Evolutionary conservation across 1,284 basidiomycete genomes (phyloP), one percentile per base, ranked within the genome.

Genomic region (Sporisorium scitamineum): DNA sequence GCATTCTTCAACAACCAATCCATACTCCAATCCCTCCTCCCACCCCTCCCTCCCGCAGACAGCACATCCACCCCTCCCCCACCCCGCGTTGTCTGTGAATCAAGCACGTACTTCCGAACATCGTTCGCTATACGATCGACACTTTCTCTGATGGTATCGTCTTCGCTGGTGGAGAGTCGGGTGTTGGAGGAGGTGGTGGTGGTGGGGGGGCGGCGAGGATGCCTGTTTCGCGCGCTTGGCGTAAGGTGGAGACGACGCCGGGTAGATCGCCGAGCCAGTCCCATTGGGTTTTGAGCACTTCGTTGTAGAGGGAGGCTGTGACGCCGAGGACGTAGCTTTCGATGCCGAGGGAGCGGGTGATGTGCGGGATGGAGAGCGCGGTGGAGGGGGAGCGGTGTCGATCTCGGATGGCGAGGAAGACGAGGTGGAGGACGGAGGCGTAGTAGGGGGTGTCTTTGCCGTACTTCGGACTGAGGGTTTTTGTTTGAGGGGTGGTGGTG

Each of bases 291-390:
- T 74, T 69, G 50, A 83, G 54, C 8, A 81, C 68, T 54, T 84
- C 81, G 55, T 78, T 79, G 63, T 72, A 81, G 4, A 84, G 65
- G 13, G 67, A 54, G 16, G 76, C 72, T 3, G 82, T 84, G 32
- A 80, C 77, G 26, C 82, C 82, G 8, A 83, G 61, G 16, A 84
- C 81, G 59, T 78, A 79, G 13, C 71, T 66, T 24, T 80, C 73
- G 26, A 79, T 54, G 11, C 81, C 81, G 5, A 77, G 64, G 7
- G 66, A 50, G 18, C 73, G 76, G 1, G 77, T 80, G 3, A 67
- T 53, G 1, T 61, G 56, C 0, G 74, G 41, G 16, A 83, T 54
- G 24, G 76, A 52, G 2, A 84, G 62, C 26, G 82, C 82, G 0
- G 73, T 57, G 22, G 78, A 73, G 8, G 82, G 82, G 1, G 65